Base-by-base conservation (phyloP, 1,284 basidiomycete species). In the Phylloporus sp. region DNA sequence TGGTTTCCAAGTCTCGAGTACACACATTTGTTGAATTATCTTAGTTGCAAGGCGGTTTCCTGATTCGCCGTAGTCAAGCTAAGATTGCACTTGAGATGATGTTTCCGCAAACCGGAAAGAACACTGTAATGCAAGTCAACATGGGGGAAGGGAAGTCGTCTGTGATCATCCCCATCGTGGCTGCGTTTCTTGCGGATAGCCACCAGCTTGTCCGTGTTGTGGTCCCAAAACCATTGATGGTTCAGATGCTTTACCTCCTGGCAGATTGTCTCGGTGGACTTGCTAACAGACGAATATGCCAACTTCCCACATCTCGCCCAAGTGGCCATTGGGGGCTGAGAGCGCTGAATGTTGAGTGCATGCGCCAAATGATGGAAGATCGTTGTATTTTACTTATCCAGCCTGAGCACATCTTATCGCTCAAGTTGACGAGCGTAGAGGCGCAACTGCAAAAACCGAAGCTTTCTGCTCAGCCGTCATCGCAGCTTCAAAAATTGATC, bases 1-100 rank as follows among this genome's bases (percentile, higher is more conserved):
- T 27, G 35, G 12, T n/a, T 49, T 39, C 35, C 6, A 5, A 25
- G 25, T 20, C 20, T 4, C 43, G 6, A 27, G 8, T 3, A 4
- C 20, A 2, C 11, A 27, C 53, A 25, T 7, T 14, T 57, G 6
- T 27, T 62, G 4, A 66, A 27, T 12, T 23, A 17, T 39, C 60
- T 39, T 56, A 86, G 84, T 78, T 86, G 8, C 83, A 87, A n/a
- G 63, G 57, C 19, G 41, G 59, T 8, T 64, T 61, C 11, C 25
- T 49, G 1, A 23, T 61, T 37, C 60, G 60, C 25, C 60, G 32
- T 6, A 29, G 37, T 37, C 63, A 64, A 27, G 56, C 37, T 15
- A 45, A 64, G 7, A 57, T 64, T 4, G 63, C 63, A 17, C 17
- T 20, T 37, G 60, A 49, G 49, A 61, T 61, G 60, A 61, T 61